These are phyloP conservation scores for Pichia norvegensis DNA, from an alignment of 1,139 yeast species.

Conservation along the genomic window DNA sequence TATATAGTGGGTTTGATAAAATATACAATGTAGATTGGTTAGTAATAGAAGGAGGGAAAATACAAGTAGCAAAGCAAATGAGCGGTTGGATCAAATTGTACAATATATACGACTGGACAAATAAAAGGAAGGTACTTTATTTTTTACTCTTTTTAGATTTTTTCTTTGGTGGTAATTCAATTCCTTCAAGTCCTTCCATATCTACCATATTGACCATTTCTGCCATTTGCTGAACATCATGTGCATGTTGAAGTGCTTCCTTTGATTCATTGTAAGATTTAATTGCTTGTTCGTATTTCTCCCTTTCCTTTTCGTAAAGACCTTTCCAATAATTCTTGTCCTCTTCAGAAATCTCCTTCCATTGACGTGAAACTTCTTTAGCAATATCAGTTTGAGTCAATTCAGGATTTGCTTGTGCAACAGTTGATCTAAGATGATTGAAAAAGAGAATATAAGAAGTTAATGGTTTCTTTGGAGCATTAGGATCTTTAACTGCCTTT, in stretches of 20 bases:
- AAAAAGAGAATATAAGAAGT: constrained; percentile 79
- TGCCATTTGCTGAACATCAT: neutral
- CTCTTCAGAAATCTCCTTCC: constrained; percentile 60
- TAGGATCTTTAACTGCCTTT: constrained; percentile 50
- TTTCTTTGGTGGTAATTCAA: constrained; percentile 24
- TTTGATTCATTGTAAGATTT: constrained; percentile 53
- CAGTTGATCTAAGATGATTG: constrained; percentile 51
- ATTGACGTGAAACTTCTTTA: constrained; percentile 65
- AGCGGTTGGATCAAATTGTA: too few relatives aligned
- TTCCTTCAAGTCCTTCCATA: constrained; percentile 11
- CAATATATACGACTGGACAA: neutral
- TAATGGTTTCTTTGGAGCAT: constrained; percentile 59
- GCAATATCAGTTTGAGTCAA: constrained; percentile 71
- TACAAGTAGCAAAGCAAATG: neutral
- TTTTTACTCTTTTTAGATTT: constrained; percentile 31
- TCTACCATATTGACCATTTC: neutral
- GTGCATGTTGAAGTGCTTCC: constrained; percentile 20
- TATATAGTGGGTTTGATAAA: neutral
- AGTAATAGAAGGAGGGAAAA: neutral
- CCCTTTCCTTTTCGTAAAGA: constrained; percentile 59
- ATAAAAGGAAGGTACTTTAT: constrained; percentile 14
- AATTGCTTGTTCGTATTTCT: constrained; percentile 54
- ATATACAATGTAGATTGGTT: neutral
- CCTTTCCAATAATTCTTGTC: constrained; percentile 74
- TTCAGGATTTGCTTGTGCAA: constrained; percentile 51